Evolutionary conservation across 2,329 filamentous ascomycete species (phyloP).

Genomic region (Penicillium sclerotiorum): DNA sequence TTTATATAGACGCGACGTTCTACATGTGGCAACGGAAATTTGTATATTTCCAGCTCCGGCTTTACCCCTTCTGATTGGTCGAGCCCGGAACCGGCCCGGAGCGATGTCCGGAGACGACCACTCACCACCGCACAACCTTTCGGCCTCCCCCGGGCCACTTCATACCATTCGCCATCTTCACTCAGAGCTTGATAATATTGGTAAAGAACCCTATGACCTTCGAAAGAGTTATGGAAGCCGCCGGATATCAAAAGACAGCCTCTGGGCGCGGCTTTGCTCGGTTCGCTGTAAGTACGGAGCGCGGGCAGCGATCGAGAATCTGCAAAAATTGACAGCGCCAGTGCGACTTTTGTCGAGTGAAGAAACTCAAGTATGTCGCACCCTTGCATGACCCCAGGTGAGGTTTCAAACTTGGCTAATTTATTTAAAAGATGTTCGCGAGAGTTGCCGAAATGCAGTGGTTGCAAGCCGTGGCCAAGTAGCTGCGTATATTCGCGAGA

Average conservation of each 20-base stretch:
- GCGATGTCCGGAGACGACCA: slow-evolving; percentile 1
- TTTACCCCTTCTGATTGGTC: not conserved
- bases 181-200: not conserved
- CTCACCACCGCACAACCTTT: slow-evolving; percentile 27
- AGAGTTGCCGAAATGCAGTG: slow-evolving; percentile 16
- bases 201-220: not conserved
- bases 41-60: not conserved
- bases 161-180: not conserved
- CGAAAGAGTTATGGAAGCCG: not conserved
- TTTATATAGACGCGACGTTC: not conserved
- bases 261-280: not conserved
- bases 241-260: not conserved
- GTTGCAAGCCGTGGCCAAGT: slow-evolving; percentile 17
- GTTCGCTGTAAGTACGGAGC: not conserved
- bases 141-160: too few species aligned
- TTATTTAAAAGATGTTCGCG: slow-evolving; percentile 10
- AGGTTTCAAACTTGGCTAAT: not conserved
- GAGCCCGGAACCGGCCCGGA: not conserved
- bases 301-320: not conserved
- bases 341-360: slow-evolving; percentile 13
- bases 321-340: not conserved
- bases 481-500: slow-evolving; percentile 16
- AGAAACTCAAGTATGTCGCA: slow-evolving; percentile 13
- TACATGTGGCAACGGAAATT: not conserved
- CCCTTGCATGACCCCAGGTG: not conserved